Percentiles rank a stretch among this genome's conserved stretches.
phyloP scores from a whole-genome alignment of 2,329 filamentous ascomycete species.

The Alternaria dauci region DNA sequence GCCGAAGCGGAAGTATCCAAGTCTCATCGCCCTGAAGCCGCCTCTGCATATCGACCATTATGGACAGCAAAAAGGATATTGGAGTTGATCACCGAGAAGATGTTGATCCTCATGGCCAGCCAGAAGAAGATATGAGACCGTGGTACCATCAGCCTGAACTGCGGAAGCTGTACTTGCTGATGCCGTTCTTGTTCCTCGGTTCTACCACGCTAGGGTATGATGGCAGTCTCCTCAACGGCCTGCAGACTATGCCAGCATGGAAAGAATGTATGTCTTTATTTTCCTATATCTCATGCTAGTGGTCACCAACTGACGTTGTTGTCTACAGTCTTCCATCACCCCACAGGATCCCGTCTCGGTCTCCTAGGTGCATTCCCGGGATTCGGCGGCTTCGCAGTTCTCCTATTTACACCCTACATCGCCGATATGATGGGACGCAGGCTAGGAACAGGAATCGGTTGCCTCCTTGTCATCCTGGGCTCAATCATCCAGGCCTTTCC shows the following conservation, averaged over 20 bases:
- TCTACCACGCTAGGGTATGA: conserved; percentile 50
- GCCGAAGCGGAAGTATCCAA: not conserved
- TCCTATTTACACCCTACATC: not conserved
- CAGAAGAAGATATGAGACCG: not conserved
- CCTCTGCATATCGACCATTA: not conserved
- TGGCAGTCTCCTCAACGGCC: conserved; percentile 54
- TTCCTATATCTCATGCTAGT: not conserved
- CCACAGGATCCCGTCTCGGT: conserved; percentile 24
- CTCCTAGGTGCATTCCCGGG: conserved; percentile 17
- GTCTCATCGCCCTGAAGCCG: not conserved
- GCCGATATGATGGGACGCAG: conserved; percentile 3
- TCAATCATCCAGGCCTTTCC: conserved; percentile 58
- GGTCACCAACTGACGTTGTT: not conserved
- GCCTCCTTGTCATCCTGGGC: conserved; percentile 58
- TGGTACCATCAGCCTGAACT: not conserved
- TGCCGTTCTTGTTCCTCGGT: not conserved
- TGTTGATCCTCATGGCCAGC: not conserved
- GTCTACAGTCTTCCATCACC: conserved; percentile 15
- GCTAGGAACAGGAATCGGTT: conserved; percentile 5
- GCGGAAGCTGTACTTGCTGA: not conserved
- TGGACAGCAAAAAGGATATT: not conserved
- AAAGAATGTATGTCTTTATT: conserved; percentile 3
- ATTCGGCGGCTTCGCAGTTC: not conserved
- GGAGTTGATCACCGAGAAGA: not conserved
- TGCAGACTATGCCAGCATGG: conserved; percentile 36